These are phyloP conservation scores for Magnaporthiopsis incrustans DNA, from an alignment of 2,329 filamentous ascomycete genomes.

Conservation along the genomic window DNA sequence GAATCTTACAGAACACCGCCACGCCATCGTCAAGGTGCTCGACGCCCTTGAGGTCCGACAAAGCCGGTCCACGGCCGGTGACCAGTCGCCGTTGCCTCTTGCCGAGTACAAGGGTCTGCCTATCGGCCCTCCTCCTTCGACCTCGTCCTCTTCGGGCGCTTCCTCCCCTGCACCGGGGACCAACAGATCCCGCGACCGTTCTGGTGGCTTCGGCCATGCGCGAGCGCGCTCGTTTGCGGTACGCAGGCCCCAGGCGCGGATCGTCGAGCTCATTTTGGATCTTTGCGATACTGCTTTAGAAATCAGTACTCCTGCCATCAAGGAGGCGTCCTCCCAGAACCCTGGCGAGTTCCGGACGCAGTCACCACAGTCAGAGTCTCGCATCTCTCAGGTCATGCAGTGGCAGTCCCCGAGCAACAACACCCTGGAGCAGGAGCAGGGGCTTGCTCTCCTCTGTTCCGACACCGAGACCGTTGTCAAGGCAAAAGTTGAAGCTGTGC, in stretches of 20 bases:
- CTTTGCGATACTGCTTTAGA: slow-evolving; percentile 93
- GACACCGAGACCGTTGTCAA: slow-evolving; percentile 82
- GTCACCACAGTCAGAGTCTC: slow-evolving; percentile 90
- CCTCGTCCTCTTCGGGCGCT: slow-evolving; percentile 32
- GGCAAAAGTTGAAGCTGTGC: slow-evolving; percentile 86
- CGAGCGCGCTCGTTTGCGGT: slow-evolving; percentile 86
- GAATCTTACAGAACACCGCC: slow-evolving; percentile 82
- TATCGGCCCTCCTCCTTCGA: slow-evolving; percentile 69
- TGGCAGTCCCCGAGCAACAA: slow-evolving; percentile 94
- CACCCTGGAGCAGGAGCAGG: slow-evolving; percentile 87
- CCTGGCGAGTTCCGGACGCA: slow-evolving; percentile 80
- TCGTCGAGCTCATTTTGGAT: slow-evolving; percentile 90
- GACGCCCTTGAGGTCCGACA: slow-evolving; percentile 81
- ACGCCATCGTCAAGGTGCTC: slow-evolving; percentile 88
- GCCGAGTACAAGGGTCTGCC: slow-evolving; percentile 83
- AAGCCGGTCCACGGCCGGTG: slow-evolving; percentile 53
- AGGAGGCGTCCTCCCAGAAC: slow-evolving; percentile 62
- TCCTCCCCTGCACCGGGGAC: slow-evolving; percentile 65
- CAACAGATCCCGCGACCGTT: slow-evolving; percentile 63
- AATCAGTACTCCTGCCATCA: slow-evolving; percentile 88
- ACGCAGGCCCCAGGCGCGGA: slow-evolving; percentile 78
- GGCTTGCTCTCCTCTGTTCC: slow-evolving; percentile 75
- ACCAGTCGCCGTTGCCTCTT: slow-evolving; percentile 42
- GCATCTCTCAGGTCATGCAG: slow-evolving; percentile 87
- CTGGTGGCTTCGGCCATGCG: slow-evolving; percentile 63